phyloP scores from a whole-genome alignment of 2,329 filamentous ascomycete genomes.

The Penicillium sumatraense region DNA sequence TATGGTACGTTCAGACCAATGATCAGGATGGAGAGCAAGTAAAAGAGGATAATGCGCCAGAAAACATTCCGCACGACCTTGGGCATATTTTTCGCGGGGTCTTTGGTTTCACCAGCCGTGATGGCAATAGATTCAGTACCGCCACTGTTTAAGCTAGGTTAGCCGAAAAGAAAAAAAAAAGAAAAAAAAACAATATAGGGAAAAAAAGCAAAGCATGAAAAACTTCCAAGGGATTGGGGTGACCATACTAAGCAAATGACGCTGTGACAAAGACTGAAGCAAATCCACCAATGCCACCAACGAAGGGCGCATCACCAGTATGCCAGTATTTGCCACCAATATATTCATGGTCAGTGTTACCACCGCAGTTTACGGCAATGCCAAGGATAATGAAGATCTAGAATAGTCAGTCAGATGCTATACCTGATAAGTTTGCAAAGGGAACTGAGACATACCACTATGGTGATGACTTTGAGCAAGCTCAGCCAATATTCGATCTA shows the following conservation, averaged over 20 bases:
- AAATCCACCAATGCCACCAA: slow-evolving; percentile 68
- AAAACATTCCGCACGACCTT: slow-evolving; percentile 69
- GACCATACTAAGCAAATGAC: slow-evolving; percentile 60
- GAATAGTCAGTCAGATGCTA: neutral
- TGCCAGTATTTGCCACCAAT: slow-evolving; percentile 65
- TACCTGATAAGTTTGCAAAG: neutral
- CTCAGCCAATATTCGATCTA: slow-evolving; percentile 50
- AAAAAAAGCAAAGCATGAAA: too few species aligned
- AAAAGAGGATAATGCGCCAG: slow-evolving; percentile 65
- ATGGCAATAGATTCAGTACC: slow-evolving; percentile 70
- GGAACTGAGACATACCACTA: slow-evolving; percentile 37
- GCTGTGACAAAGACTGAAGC: slow-evolving; percentile 67
- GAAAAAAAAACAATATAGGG: too few species aligned
- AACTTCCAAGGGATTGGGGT: neutral
- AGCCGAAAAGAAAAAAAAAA: neutral
- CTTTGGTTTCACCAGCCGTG: slow-evolving; percentile 68
- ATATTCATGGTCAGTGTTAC: slow-evolving; percentile 58
- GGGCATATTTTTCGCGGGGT: slow-evolving; percentile 65
- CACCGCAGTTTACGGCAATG: slow-evolving; percentile 64
- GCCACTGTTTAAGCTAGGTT: slow-evolving; percentile 42
- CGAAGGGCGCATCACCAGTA: slow-evolving; percentile 65
- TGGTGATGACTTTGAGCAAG: slow-evolving; percentile 47
- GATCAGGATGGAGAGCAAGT: slow-evolving; percentile 56
- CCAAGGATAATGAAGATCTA: slow-evolving; percentile 67
- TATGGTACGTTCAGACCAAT: slow-evolving; percentile 66